Evolutionary conservation across 306 rosid genomes (phyloP).

Genomic region (Abrus precatorius): DNA sequence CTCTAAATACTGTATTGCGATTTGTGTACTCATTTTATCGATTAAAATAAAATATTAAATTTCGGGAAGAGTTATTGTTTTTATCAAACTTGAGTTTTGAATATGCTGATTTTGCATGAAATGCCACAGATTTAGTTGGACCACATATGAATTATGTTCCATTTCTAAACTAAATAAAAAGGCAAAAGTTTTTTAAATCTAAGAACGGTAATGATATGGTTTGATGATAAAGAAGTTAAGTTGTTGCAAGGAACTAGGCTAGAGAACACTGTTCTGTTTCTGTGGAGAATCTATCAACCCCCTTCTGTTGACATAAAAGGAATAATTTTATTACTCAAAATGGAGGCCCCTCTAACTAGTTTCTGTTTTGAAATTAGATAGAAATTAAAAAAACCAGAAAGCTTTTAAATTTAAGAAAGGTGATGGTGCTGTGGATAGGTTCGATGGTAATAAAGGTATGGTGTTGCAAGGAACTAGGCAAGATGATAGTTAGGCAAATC

Average conservation of each 20-base stretch:
- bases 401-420: not conserved
- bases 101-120: conserved; percentile 35
- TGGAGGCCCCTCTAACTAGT: conserved; percentile 22
- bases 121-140: conserved; percentile 13
- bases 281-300: conserved; percentile 16
- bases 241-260: conserved; percentile 32
- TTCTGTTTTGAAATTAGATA: conserved; percentile 18
- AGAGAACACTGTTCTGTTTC: not conserved
- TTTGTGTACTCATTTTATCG: too few relatives aligned
- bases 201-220: not conserved
- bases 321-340: not conserved
- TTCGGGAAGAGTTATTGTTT: too few relatives aligned
- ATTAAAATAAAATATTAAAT: too few relatives aligned
- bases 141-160: conserved; percentile 10
- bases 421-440: conserved; percentile 4
- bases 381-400: not conserved
- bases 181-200: conserved; percentile 18
- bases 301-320: not conserved
- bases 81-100: not conserved
- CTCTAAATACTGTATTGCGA: too few relatives aligned
- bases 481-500: not conserved
- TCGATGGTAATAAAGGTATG: conserved; percentile 10
- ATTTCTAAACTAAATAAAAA: conserved; percentile 38
- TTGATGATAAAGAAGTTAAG: conserved; percentile 20
- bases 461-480: not conserved